phyloP scores from a whole-genome alignment of 208 protist species.

The Herpetomonas samuelpessoai region DNA sequence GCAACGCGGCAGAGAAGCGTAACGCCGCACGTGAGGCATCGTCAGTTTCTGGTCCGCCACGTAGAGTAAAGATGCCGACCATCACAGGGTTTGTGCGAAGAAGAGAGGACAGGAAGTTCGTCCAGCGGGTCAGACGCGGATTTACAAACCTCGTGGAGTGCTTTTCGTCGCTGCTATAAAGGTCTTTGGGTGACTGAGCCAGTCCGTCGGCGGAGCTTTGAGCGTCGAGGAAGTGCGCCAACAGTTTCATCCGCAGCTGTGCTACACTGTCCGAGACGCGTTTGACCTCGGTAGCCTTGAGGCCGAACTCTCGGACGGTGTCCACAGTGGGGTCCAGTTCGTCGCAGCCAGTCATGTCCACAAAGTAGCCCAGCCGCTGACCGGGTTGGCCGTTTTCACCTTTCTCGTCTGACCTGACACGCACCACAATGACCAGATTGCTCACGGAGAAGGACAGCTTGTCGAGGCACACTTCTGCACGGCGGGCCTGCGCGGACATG shows the following conservation, averaged over 20 bases:
- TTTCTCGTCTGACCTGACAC: neutral
- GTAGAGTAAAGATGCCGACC: neutral
- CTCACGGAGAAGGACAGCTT: neutral
- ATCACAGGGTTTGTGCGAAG: neutral
- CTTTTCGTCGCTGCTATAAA: no score
- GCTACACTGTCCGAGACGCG: neutral
- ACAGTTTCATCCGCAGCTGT: neutral
- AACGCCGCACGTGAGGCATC: neutral
- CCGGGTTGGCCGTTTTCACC: neutral
- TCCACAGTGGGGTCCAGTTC: neutral
- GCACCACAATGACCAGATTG: neutral
- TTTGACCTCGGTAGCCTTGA: neutral
- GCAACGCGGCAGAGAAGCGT: neutral
- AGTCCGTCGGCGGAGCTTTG: no score
- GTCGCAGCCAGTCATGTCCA: constrained; percentile 1
- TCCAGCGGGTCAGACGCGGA: neutral
- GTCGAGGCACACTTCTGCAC: neutral
- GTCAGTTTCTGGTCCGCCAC: neutral
- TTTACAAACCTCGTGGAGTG: neutral
- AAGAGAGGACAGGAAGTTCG: neutral
- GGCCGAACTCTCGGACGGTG: neutral
- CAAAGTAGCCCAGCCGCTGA: constrained; percentile 1
- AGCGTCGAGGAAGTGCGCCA: neutral
- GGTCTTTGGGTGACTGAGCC: no score
- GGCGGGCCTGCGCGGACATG: neutral